These are phyloP conservation scores for Hepatocystis sp. DNA, from an alignment of 169 alveolate species.

Conservation along the genomic window DNA sequence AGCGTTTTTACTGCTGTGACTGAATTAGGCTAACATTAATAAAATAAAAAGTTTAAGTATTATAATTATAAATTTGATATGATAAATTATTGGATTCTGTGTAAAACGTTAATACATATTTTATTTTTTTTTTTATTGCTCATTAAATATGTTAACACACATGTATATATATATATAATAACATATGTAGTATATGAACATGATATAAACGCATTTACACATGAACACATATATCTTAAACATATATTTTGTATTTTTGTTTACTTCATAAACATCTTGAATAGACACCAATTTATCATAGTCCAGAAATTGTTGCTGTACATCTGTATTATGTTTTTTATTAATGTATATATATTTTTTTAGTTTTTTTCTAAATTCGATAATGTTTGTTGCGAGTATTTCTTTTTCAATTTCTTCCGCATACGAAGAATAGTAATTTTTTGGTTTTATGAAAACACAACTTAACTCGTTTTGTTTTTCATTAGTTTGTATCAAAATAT, in stretches of 20 bases:
- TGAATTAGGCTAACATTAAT: slow-evolving; percentile 12
- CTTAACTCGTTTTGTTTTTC: slow-evolving; percentile 16
- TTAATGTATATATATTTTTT: slow-evolving; percentile 48
- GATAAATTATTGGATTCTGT: no score
- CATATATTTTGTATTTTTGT: background rate
- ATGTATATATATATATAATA: no score
- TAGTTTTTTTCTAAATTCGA: slow-evolving; percentile 47
- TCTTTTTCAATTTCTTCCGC: slow-evolving; percentile 55
- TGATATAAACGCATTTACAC: no score
- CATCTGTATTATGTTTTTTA: slow-evolving; percentile 10
- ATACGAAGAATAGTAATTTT: slow-evolving; percentile 26
- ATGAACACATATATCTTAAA: no score
- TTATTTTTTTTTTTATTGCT: no score
- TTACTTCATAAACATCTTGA: slow-evolving; percentile 14
- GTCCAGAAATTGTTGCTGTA: slow-evolving; percentile 13
- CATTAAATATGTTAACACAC: no score
- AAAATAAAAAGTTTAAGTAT: background rate
- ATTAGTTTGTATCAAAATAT: background rate
- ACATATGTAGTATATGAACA: no score
- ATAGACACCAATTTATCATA: slow-evolving; percentile 12
- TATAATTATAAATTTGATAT: background rate
- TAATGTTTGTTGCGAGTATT: slow-evolving; percentile 15
- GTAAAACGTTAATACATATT: no score
- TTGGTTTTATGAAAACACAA: slow-evolving; percentile 58
- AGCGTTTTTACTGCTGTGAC: slow-evolving; percentile 23